phyloP scores from a whole-genome alignment of 345 rosid genomes.

The Pistacia integerrima region DNA sequence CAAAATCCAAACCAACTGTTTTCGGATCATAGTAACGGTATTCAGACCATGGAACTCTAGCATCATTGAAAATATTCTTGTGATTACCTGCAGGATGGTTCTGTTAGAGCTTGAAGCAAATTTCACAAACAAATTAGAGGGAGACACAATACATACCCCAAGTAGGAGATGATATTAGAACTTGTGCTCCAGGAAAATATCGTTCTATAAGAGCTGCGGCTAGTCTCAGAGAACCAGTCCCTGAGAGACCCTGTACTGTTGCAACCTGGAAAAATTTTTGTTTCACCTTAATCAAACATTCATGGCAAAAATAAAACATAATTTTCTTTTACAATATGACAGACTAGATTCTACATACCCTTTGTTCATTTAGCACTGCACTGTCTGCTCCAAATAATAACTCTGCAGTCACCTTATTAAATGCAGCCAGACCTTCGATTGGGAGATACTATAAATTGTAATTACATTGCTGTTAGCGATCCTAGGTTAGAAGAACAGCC shows the following conservation, averaged over 20 bases:
- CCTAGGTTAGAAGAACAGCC: background rate
- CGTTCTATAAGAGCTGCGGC: constrained; percentile 95
- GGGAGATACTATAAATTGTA: constrained; percentile 79
- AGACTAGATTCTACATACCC: constrained; percentile 46
- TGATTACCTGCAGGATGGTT: constrained; percentile 70
- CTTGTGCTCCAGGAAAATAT: constrained; percentile 90
- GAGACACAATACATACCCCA: constrained; percentile 61
- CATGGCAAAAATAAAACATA: background rate
- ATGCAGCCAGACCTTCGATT: constrained; percentile 96
- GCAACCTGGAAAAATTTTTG: constrained; percentile 61
- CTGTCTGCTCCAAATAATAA: constrained; percentile 82
- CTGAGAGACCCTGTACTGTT: constrained; percentile 97
- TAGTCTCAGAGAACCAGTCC: constrained; percentile 91
- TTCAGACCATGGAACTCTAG: constrained; percentile 94
- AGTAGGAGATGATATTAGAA: constrained; percentile 86
- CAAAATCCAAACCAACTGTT: constrained; percentile 98
- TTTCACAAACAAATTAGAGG: constrained; percentile 14
- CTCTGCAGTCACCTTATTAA: constrained; percentile 92
- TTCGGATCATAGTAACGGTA: constrained; percentile 95
- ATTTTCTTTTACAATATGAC: background rate
- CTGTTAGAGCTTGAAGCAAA: constrained; percentile 8
- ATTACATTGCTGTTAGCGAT: constrained; percentile 14
- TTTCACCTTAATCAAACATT: constrained; percentile 6
- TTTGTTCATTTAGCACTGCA: constrained; percentile 67
- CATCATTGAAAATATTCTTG: constrained; percentile 96